These are phyloP conservation scores for Neonectria punicea DNA, from an alignment of 2,329 filamentous ascomycete species.

Conservation along the genomic window DNA sequence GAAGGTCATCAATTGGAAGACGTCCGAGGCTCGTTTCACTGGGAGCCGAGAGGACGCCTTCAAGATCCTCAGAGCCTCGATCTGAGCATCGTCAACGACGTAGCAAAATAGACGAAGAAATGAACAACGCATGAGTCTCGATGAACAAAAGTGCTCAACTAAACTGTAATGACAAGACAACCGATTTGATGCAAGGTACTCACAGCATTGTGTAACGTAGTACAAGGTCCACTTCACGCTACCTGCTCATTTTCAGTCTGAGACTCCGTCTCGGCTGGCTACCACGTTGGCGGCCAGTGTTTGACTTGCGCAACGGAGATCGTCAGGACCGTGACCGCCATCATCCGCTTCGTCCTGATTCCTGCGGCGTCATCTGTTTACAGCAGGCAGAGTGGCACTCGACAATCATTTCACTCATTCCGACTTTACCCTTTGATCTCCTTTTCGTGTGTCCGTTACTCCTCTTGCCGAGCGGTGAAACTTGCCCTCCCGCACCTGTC, in stretches of 20 bases:
- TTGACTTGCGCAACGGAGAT: slow-evolving; percentile 29
- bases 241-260: background rate
- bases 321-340: slow-evolving; percentile 12
- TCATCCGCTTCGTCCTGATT: background rate
- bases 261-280: slow-evolving; percentile 34
- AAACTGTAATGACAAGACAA: background rate
- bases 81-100: slow-evolving; percentile 40
- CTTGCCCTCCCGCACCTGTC: slow-evolving; percentile 2
- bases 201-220: background rate
- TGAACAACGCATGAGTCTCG: background rate
- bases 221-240: background rate
- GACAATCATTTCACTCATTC: background rate
- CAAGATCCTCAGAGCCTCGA: slow-evolving; percentile 55
- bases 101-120: slow-evolving; percentile 11
- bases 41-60: slow-evolving; percentile 59
- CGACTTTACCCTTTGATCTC: background rate
- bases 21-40: slow-evolving; percentile 70
- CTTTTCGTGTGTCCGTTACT: background rate
- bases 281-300: slow-evolving; percentile 24
- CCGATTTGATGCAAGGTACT: background rate
- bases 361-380: background rate
- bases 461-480: slow-evolving; percentile 9
- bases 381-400: background rate
- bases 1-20: slow-evolving; percentile 83
- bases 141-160: background rate